phyloP scores from a whole-genome alignment of 805 yeast species.

The Teunomyces gatunensis region DNA sequence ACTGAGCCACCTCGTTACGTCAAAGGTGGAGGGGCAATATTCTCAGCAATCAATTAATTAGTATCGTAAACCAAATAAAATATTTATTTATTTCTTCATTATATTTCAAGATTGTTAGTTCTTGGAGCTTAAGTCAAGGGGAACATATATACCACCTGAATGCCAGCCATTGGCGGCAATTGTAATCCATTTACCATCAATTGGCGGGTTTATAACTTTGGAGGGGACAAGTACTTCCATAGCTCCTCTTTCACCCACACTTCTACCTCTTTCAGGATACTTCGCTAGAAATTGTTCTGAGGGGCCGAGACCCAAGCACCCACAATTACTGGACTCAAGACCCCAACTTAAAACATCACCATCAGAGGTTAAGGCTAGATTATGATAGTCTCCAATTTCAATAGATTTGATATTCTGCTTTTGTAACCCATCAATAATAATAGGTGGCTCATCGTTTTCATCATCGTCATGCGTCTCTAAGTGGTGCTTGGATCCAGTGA shows the following conservation, averaged over 20 bases:
- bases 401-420: conserved; percentile 50
- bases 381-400: conserved; percentile 72
- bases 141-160: conserved; percentile 53
- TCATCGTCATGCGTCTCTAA: conserved; percentile 10
- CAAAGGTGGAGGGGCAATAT: neutral
- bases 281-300: conserved; percentile 10
- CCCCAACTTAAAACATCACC: conserved; percentile 72
- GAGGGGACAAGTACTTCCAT: conserved; percentile 18
- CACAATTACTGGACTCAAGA: conserved; percentile 56
- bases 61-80: neutral
- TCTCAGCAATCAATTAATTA: neutral
- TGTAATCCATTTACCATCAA: conserved; percentile 48
- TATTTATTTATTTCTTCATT: neutral
- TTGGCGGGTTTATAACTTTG: conserved; percentile 39
- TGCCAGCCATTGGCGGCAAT: conserved; percentile 83
- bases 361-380: conserved; percentile 53
- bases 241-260: conserved; percentile 32
- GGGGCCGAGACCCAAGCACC: conserved; percentile 65
- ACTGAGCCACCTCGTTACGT: neutral
- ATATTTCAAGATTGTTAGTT: neutral
- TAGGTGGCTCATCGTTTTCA: conserved; percentile 23
- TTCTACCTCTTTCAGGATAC: conserved; percentile 14
- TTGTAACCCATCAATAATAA: conserved; percentile 41
- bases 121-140: neutral
- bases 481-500: conserved; percentile 33